Base-by-base conservation (phyloP, 2,329 filamentous ascomycete genomes). In the Amylocarpus encephaloides region DNA sequence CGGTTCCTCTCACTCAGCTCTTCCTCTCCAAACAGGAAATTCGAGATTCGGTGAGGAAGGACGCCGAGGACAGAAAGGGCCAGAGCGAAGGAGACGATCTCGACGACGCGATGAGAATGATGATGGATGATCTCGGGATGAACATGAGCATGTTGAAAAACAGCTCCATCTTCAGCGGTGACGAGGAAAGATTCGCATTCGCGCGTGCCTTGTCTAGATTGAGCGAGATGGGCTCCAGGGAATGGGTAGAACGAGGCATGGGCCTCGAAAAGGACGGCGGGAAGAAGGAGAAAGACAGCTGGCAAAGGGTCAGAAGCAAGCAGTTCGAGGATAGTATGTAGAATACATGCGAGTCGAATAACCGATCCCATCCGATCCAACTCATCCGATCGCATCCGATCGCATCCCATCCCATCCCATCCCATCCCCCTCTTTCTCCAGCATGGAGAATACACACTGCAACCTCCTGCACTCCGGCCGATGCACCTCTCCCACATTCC, bases 131-230 rank as follows among this genome's bases (percentile, higher is more conserved):
- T 64, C 70, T 96, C 42, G 89, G 89, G 35, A 79, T 90, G 71
- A 91, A 86, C 61, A 91, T 93, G 72, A 77, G 83, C 44, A 84
- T 87, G 68, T 74, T 98, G 61, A 95, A 95, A 72, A 84, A 83
- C 58, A 89, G 85, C 38, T 88, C 80, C 58, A 80, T 97, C 35
- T 98, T 98, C 68, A 87, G 85, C 1, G 93, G 93, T 36, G 93
- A 96, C 51, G 93, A 98, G 72, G 93, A 98, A 70, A 80, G 89
- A 0, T 98, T 98, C 72, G 93, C 93, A 0, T 98, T 98, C 73
- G 90, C 90, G 19, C 75, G 93, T 48, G 93, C 93, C 1, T 68
- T 97, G 59, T 91, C 85, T 48, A 75, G 93, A 49, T 71, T 98
- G 54, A 85, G 76, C 48, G 90, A 97, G 70, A 98, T 98, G 93